Percentiles rank a stretch among this genome's conserved stretches.
Conservation (phyloP, 1,284 basidiomycete genomes). For the Rhodotorula sp. region DNA sequence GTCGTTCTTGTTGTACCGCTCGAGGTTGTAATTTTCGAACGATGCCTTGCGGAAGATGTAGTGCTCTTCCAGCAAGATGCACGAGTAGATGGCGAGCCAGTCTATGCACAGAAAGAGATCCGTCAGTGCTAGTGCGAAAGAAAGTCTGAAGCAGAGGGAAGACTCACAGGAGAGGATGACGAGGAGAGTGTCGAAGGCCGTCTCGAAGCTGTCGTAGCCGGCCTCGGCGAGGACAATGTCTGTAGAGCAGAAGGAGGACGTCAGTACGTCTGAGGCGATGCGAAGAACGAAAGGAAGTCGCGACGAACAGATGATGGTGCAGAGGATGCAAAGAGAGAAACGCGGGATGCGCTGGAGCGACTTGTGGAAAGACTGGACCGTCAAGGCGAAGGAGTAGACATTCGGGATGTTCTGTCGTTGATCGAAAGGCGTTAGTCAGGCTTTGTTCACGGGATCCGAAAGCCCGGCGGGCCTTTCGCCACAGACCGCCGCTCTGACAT, state of each 20-base stretch:
- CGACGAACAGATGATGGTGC: constrained; percentile 40
- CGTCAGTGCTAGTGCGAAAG: background rate
- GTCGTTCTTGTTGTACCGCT: constrained; percentile 45
- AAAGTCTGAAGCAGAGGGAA: background rate
- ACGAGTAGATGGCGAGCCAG: constrained; percentile 50
- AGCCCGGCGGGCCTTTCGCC: too few species aligned
- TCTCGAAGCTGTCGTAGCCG: constrained; percentile 48
- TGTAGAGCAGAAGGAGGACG: background rate
- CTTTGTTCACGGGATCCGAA: too few species aligned
- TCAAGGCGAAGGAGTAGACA: constrained; percentile 38
- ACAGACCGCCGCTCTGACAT: too few species aligned
- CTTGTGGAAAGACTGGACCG: constrained; percentile 49
- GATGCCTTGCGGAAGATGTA: constrained; percentile 50
- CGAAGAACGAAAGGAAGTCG: background rate
- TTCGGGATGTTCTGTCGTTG: background rate
- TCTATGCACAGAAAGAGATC: constrained; percentile 31
- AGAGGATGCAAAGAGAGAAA: constrained; percentile 48
- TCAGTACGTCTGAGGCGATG: background rate
- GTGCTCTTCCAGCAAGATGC: constrained; percentile 50
- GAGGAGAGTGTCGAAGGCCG: constrained; percentile 41
- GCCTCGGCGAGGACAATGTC: constrained; percentile 48
- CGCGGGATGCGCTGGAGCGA: constrained; percentile 48
- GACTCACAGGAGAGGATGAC: constrained; percentile 21
- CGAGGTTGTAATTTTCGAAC: constrained; percentile 48
- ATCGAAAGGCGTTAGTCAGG: background rate